Base-by-base conservation (phyloP, 805 yeast genomes). In the Cyberlindnera mrakii region DNA sequence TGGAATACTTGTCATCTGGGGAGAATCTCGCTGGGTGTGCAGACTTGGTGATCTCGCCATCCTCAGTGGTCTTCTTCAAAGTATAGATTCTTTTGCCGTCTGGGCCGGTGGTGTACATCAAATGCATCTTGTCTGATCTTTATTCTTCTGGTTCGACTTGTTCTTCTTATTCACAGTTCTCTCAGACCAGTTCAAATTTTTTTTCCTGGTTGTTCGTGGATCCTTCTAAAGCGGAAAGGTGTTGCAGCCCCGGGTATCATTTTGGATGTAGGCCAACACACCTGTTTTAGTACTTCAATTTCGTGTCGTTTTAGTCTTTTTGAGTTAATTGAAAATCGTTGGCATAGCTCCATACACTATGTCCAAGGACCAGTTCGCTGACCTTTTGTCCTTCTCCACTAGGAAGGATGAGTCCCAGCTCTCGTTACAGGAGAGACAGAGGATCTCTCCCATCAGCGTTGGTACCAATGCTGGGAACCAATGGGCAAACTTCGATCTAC, bases 1-100 rank as follows among this genome's bases (percentile, higher is more conserved):
- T 85, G 38, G 99, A 93, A 75, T 88, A 91, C 72, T 93, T 93
- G 78, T 93, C 99, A 66, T 93, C 99, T 56, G 99, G 99, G 30
- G 99, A 93, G 68, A 93, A 93, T 71, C 99, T 84, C 42, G 99
- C 99, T 50, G 99, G 99, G 68, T 93, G 99, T 34, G 99, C 99
- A 54, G 96, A 85, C 74, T 89, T 88, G 63, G 99, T 95, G 73
- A 91, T 89, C 66, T 89, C 96, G 49, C 99, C 98, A 7, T 73
- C 68, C 48, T 75, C 89, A 44, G 95, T 82, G 57, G 63, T 52
- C 73, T 93, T 93, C 67, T 86, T 73, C 55, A 93, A 75, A 43
- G 99, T 93, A 78, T 93, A 93, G 59, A 85, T 67, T 69, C 99
- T 85, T 77, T 91, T 91, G 58, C 99, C 99, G 57, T 90, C 96